phyloP scores from a whole-genome alignment of 768 basidiomycete species.

The Agaricus blazei region DNA sequence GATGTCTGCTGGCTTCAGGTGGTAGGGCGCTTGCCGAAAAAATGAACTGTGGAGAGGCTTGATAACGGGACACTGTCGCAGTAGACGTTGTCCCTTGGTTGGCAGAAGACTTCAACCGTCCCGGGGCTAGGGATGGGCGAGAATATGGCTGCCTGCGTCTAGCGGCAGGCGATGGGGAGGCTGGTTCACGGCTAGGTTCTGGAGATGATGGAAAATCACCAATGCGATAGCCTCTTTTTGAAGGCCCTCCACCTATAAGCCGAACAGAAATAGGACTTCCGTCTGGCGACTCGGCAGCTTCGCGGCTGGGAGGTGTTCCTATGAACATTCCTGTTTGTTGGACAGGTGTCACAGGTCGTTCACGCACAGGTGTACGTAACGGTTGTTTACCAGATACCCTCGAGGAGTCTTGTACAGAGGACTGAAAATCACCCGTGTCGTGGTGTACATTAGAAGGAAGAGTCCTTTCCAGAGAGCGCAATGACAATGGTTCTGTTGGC shows the following conservation, averaged over 20 bases:
- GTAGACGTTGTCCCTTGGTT: neutral
- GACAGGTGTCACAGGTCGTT: too few relatives aligned
- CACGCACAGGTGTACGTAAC: too few relatives aligned
- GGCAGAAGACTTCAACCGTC: slow-evolving; percentile 6
- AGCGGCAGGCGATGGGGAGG: neutral
- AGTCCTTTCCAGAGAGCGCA: neutral
- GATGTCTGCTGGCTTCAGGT: neutral
- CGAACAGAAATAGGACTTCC: neutral
- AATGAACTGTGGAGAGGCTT: neutral
- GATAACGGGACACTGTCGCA: neutral
- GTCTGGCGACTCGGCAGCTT: neutral
- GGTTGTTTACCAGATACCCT: too few relatives aligned
- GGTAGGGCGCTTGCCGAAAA: neutral
- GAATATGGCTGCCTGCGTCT: slow-evolving; percentile 11
- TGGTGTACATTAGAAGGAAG: neutral
- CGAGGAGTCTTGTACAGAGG: neutral
- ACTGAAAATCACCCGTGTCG: neutral
- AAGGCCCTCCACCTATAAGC: neutral
- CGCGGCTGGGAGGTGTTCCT: neutral
- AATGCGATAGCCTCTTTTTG: neutral
- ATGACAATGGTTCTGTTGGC: neutral
- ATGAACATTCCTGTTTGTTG: too few relatives aligned
- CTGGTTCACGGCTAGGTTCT: neutral
- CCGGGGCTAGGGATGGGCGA: slow-evolving; percentile 16
- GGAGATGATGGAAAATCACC: neutral